These are phyloP conservation scores for Sarocladium brachiariae DNA, from an alignment of 2,329 filamentous ascomycete genomes.

Conservation along the genomic window DNA sequence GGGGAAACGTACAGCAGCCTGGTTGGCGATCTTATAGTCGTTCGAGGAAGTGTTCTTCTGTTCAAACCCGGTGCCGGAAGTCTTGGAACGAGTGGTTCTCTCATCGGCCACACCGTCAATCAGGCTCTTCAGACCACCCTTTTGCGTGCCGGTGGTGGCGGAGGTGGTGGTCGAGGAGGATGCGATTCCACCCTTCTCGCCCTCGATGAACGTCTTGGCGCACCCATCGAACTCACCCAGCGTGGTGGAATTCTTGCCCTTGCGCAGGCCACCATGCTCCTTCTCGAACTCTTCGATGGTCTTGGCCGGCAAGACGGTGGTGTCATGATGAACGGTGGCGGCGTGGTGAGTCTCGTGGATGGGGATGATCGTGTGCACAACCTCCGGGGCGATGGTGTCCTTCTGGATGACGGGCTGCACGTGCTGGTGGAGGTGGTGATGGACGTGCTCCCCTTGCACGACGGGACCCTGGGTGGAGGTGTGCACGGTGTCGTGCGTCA, in stretches of 20 bases:
- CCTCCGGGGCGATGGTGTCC: constrained; percentile 58
- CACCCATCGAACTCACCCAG: constrained; percentile 57
- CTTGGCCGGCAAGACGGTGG: constrained; percentile 57
- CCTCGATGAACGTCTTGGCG: constrained; percentile 25
- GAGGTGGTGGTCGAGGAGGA: neutral
- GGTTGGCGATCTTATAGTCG: constrained; percentile 4
- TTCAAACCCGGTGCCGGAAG: neutral
- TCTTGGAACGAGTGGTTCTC: neutral
- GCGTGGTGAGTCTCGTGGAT: constrained; percentile 68
- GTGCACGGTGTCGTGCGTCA: constrained; percentile 23
- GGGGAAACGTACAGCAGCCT: constrained; percentile 4
- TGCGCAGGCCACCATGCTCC: constrained; percentile 40
- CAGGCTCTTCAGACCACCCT: neutral
- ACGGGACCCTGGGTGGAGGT: constrained; percentile 19
- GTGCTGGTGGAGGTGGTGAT: constrained; percentile 54
- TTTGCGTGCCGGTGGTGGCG: neutral
- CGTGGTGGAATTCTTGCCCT: constrained; percentile 44
- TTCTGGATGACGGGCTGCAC: constrained; percentile 67
- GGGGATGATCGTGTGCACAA: constrained; percentile 65
- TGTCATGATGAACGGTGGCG: constrained; percentile 56
- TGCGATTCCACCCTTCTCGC: neutral
- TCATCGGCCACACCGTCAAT: neutral
- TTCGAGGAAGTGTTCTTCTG: neutral
- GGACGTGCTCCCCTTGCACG: constrained; percentile 23
- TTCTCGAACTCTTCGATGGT: constrained; percentile 56